Base-by-base conservation (phyloP, 1,284 basidiomycete genomes). In the Pholiota adiposa region DNA sequence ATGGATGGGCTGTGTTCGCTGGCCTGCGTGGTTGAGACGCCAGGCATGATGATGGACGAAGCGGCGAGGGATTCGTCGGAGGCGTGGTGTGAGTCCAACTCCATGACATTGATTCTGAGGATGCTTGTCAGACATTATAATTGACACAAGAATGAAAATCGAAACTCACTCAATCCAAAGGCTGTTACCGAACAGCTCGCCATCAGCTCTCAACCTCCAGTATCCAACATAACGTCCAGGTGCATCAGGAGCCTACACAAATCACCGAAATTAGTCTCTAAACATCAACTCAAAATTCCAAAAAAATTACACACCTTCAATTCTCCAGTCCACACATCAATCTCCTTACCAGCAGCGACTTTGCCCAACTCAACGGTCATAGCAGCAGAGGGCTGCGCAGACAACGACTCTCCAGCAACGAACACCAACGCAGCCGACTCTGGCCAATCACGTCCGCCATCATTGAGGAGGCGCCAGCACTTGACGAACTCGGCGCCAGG, bases 401-500 rank as follows among this genome's bases (percentile, higher is more conserved):
- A 57, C 16, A 85, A 68, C 65, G 77, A 69, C 70, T 82, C 84
- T 12, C 92, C 92, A 25, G 85, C 89, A 54, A 90, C 84, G 66
- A 88, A 92, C 12, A 83, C 79, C 27, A 93, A 71, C 65, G 85
- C 79, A 1, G 90, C 92, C 8, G 75, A 73, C 40, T 80, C 78
- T 1, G 91, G 89, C 92, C 93, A 94, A 27, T 85, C 80, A 5
- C 72, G 62, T 14, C 68, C 67, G 11, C 92, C 87, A 61, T 81
- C 80, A 67, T 94, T 94, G 43, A 78, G 66, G 77, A 94, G 81
- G 58, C 80, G 78, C 92, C 92, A 94, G 21, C 84, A 84, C 74
- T 94, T 94, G 54, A 92, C 83, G 67, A 94, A 94, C 70, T 91
- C 90, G 0, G 90, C 91, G 44, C 92, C 92, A 5, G 92, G 87